Base-by-base conservation (phyloP, 441 rosid genomes). In the Pelargonium cotyledonis region DNA sequence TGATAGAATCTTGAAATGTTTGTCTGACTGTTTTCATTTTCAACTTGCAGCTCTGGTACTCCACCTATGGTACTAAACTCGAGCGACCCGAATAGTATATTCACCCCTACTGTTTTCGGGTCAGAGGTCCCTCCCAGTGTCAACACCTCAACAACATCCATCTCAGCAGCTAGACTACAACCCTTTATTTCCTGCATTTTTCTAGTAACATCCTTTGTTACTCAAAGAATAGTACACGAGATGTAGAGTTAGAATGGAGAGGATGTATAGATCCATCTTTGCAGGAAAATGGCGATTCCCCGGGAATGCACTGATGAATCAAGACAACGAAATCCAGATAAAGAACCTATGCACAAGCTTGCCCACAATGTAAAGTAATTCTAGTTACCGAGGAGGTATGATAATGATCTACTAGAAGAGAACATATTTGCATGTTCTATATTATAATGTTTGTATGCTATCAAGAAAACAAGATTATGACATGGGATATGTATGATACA, bases 31-130 rank as follows among this genome's bases (percentile, higher is more conserved):
- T 72, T 10, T 55, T 19, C 15, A 19, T 41, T n/a, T 16, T 40
- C 7, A 15, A 5, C 29, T 75, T 69, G 76, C 89, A 91, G 96
- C 72, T 76, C 82, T 77, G 89, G 83, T 67, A 74, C 81, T 73
- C 96, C 97, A 2, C 91, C 99, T 44, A 72, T 85, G 3, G 81
- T 85, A 46, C 70, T 82, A 18, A 86, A 88, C 71, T 76, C 89
- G 47, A 86, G 85, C 77, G 79, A 57, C 68, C 97, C 98, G 6
- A 31, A 31, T 31, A 18, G 72, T 81, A 16, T 70, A 3, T 78
- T 78, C 63, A 64, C 76, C 51, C 29, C 91, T 9, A 70, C 77
- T 49, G 75, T 63, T 58, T 86, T 82, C 10, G 92, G 96, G 5
- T 70, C 79, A 4, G 84, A 81, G 23, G 72, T 68, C 19, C 87